phyloP scores from a whole-genome alignment of 192 early-diverging fungal species.

The Kappamyces sp. region DNA sequence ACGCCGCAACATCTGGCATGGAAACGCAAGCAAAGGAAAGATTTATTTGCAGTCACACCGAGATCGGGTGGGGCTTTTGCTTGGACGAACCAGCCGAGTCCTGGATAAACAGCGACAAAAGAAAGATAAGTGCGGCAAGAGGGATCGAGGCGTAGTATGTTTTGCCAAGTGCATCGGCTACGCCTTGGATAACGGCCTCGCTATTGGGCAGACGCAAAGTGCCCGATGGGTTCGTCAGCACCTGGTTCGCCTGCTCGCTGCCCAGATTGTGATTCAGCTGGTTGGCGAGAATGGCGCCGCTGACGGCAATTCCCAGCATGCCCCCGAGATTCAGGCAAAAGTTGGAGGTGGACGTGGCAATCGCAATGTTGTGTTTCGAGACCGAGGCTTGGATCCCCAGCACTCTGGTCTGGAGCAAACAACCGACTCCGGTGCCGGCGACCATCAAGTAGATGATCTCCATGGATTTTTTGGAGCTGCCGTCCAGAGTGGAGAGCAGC shows the following conservation, averaged over 20 bases:
- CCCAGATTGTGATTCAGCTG: slow-evolving; percentile 36
- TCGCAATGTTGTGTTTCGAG: slow-evolving; percentile 58
- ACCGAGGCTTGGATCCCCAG: slow-evolving; percentile 70
- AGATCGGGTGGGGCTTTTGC: no score
- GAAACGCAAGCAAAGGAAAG: no score
- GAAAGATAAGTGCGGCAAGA: slow-evolving; percentile 1
- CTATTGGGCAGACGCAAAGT: background rate
- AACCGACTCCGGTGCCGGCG: slow-evolving; percentile 69
- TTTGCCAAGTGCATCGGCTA: background rate
- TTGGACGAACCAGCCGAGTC: background rate
- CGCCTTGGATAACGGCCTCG: background rate
- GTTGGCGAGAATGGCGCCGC: slow-evolving; percentile 65
- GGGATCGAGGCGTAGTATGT: slow-evolving; percentile 5
- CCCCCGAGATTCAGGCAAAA: slow-evolving; percentile 51
- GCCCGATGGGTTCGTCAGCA: background rate
- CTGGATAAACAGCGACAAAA: background rate
- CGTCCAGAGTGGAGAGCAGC: slow-evolving; percentile 59
- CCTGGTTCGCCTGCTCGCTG: no score
- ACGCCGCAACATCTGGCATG: no score
- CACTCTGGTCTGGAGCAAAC: slow-evolving; percentile 66
- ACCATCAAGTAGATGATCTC: slow-evolving; percentile 62
- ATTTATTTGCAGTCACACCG: no score
- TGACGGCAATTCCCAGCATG: slow-evolving; percentile 56
- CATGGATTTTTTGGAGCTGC: slow-evolving; percentile 34
- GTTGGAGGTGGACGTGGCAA: slow-evolving; percentile 62